Conservation (phyloP, 352 stramenopile species). For the Halophytophthora batemanensis region DNA sequence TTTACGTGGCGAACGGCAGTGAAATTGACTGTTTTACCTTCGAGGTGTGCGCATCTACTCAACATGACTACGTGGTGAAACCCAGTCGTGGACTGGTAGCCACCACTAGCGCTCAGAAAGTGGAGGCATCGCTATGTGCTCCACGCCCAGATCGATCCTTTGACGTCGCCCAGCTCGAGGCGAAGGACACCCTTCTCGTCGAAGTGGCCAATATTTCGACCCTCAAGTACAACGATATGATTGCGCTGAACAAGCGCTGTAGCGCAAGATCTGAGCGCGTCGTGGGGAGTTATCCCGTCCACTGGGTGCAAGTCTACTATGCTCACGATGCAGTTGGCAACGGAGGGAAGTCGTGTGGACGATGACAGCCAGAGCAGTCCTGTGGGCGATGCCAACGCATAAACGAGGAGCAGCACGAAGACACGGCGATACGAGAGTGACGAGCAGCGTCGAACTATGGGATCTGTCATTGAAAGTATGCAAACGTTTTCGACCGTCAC, state of each 20-base stretch:
- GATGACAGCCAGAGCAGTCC: constrained; percentile 14
- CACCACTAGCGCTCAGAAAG: constrained; percentile 49
- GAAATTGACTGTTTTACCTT: constrained; percentile 52
- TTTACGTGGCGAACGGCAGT: constrained; percentile 64
- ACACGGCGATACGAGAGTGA: not conserved
- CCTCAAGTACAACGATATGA: constrained; percentile 35
- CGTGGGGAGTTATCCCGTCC: constrained; percentile 41
- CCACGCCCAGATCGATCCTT: constrained; percentile 28
- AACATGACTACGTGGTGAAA: constrained; percentile 70
- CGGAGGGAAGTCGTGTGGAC: constrained; percentile 18
- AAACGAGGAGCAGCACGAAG: constrained; percentile 2
- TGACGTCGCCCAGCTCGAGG: constrained; percentile 40
- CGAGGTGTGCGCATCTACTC: constrained; percentile 82
- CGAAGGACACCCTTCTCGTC: constrained; percentile 64
- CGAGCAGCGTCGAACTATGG: constrained; percentile 12
- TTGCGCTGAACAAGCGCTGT: constrained; percentile 33
- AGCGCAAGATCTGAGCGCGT: constrained; percentile 26
- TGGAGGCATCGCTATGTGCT: constrained; percentile 53
- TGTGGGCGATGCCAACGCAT: constrained; percentile 9
- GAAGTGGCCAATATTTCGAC: constrained; percentile 57
- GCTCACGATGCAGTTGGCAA: constrained; percentile 32
- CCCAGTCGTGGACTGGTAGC: no score
- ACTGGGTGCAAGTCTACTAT: constrained; percentile 32
- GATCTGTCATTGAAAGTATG: constrained; percentile 14
- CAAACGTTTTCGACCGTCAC: constrained; percentile 14